phyloP scores from a whole-genome alignment of 805 yeast species.

The Kazachstania kunashirensis region DNA sequence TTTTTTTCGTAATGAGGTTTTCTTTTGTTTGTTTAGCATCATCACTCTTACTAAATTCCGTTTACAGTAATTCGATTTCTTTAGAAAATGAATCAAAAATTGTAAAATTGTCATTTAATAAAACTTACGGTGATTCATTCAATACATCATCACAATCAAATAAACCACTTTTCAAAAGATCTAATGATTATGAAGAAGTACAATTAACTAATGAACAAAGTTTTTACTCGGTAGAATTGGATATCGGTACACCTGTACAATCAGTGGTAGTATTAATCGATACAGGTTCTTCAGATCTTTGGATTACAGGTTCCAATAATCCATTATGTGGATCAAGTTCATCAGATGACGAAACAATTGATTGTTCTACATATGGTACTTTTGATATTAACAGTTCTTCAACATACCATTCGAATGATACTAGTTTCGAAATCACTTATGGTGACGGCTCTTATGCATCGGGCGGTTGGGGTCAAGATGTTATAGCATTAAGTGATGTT shows the following conservation, averaged over 20 bases:
- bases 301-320: constrained; percentile 40
- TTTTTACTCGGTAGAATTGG: constrained; percentile 35
- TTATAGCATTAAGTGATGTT: constrained; percentile 41
- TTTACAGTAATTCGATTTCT: background rate
- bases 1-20: constrained; percentile 1
- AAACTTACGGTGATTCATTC: constrained; percentile 12
- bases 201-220: constrained; percentile 31
- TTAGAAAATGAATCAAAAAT: background rate
- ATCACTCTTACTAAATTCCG: background rate
- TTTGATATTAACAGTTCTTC: constrained; percentile 29
- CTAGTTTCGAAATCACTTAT: constrained; percentile 38
- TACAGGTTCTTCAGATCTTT: constrained; percentile 67
- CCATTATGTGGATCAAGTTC: constrained; percentile 32
- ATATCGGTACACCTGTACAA: constrained; percentile 50
- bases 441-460: constrained; percentile 41
- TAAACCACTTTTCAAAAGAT: constrained; percentile 8
- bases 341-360: constrained; percentile 5
- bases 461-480: constrained; percentile 45
- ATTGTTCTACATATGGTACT: constrained; percentile 35
- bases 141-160: constrained; percentile 4
- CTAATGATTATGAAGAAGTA: constrained; percentile 7
- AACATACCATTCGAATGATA: constrained; percentile 26
- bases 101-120: constrained; percentile 16
- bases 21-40: background rate
- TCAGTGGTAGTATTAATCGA: constrained; percentile 48